Conservation (phyloP, 2,329 filamentous ascomycete species). For the Aspergillus pseudoglaucus region DNA sequence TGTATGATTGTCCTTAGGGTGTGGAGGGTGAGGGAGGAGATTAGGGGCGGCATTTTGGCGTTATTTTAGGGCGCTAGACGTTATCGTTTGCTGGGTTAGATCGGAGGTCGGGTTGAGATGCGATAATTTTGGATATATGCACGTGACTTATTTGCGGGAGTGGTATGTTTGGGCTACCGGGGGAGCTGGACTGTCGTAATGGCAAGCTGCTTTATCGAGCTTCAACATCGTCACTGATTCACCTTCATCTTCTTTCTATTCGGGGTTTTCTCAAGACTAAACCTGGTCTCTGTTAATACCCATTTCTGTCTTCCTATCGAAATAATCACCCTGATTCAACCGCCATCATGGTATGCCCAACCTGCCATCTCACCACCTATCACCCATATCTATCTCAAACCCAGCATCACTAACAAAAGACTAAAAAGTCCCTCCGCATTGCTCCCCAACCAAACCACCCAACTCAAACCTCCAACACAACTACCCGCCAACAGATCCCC, state of each 20-base stretch:
- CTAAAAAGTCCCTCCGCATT: conserved; percentile 90
- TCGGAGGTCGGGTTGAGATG: neutral
- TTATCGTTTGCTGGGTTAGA: neutral
- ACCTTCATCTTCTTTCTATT: conserved; percentile 5
- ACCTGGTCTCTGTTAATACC: neutral
- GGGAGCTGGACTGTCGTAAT: conserved; percentile 33
- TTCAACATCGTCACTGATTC: conserved; percentile 13
- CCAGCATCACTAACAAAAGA: conserved; percentile 3
- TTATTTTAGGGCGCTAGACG: no score
- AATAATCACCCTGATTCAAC: neutral
- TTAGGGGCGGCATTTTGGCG: conserved; percentile 26
- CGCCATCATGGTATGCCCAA: conserved; percentile 24
- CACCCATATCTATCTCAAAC: conserved; percentile 1
- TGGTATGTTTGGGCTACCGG: conserved; percentile 20
- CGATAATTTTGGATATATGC: conserved; percentile 5
- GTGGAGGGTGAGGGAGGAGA: conserved; percentile 29
- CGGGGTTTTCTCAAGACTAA: neutral
- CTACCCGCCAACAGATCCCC: conserved; percentile 44
- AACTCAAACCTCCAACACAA: conserved; percentile 59
- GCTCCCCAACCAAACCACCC: conserved; percentile 64
- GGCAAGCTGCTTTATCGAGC: conserved; percentile 9
- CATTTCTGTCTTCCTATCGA: neutral
- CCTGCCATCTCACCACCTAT: conserved; percentile 1
- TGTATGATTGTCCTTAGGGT: conserved; percentile 28
- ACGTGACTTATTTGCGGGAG: conserved; percentile 22